Base-by-base conservation (phyloP, 1,284 basidiomycete genomes). In the Volvariella surrecta region DNA sequence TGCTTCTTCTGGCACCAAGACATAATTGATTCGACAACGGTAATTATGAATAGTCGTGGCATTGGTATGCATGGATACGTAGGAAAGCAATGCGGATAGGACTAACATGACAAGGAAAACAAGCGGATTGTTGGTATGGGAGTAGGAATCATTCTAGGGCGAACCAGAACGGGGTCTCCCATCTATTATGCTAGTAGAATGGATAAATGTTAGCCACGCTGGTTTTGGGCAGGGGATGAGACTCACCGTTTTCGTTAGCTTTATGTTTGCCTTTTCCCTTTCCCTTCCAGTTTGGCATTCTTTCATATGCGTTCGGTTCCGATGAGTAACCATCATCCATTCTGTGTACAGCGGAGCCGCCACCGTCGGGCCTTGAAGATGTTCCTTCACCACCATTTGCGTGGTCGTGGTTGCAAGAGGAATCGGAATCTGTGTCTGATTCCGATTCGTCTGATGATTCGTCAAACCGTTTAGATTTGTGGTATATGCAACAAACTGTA, bases 401-500 rank as follows among this genome's bases (percentile, higher is more conserved):
- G 39, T 53, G 52, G 40, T 51, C 50, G 39, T 55, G 58, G 6
- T 51, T 49, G 50, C 70, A 68, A 7, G 68, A 70, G 44, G 61
- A 69, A 51, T 70, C 68, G 7, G 68, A 70, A 45, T 72, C 71
- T 0, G 71, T 70, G 40, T 68, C 72, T 0, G 73, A 71, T 31
- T 69, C 74, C 0, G 72, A 76, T 46, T 84, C 82, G 32, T 73
- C 79, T 0, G 85, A 87, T 16, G 86, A 89, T 59, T 90, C 87
- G 61, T 89, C 87, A 49, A 87, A 89, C 40, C 55, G 61, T 47
- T 74, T 73, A 0, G 85, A 83, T 56, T 84, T 89, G 58, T 89
- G 86, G 58, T 89, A 92, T 53, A 92, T 90, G 58, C 89, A 92
- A 57, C 89, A 92, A 45, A 92, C 89, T 92, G 48, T n/a, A n/a